Evolutionary conservation across 495 filamentous ascomycete species (phyloP).

Genomic region (Gamarada debralockiae): DNA sequence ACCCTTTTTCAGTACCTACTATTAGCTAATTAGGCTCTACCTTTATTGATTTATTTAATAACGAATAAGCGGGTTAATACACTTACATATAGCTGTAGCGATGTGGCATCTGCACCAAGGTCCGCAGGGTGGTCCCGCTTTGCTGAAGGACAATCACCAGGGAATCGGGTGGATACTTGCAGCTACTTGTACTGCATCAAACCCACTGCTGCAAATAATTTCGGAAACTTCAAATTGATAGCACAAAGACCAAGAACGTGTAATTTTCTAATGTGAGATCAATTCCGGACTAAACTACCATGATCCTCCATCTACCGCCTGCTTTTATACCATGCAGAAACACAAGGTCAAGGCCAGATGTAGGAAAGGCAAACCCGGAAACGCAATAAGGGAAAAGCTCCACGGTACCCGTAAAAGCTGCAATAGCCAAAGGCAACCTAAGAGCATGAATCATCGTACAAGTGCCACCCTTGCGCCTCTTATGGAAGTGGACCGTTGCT

Average conservation of each 20-base stretch:
- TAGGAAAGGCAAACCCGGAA: conserved; percentile 8
- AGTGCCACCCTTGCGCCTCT: conserved; percentile 29
- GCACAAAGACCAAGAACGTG: not conserved
- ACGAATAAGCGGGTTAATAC: no score
- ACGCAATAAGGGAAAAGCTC: conserved; percentile 21
- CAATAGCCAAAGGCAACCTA: conserved; percentile 16
- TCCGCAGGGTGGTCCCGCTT: no score
- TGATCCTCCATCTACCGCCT: conserved; percentile 29
- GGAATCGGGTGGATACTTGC: no score
- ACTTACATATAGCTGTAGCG: no score
- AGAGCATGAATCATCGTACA: conserved; percentile 29
- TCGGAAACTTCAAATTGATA: no score
- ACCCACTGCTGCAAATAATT: no score
- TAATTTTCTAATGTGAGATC: conserved; percentile 29
- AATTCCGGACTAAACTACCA: conserved; percentile 27
- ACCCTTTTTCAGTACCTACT: no score
- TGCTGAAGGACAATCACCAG: no score
- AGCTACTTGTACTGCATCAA: no score
- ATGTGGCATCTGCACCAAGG: no score
- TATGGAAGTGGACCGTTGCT: conserved; percentile 22
- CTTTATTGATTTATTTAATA: no score
- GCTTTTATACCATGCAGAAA: conserved; percentile 32
- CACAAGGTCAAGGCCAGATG: conserved; percentile 26
- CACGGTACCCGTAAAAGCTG: not conserved
- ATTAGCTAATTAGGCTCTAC: no score